A percentile compares a stretch with the other conserved stretches of the same genome.
Evolutionary conservation across 2,329 filamentous ascomycete species (phyloP).

Genomic region (Purpureocillium lavendulum): DNA sequence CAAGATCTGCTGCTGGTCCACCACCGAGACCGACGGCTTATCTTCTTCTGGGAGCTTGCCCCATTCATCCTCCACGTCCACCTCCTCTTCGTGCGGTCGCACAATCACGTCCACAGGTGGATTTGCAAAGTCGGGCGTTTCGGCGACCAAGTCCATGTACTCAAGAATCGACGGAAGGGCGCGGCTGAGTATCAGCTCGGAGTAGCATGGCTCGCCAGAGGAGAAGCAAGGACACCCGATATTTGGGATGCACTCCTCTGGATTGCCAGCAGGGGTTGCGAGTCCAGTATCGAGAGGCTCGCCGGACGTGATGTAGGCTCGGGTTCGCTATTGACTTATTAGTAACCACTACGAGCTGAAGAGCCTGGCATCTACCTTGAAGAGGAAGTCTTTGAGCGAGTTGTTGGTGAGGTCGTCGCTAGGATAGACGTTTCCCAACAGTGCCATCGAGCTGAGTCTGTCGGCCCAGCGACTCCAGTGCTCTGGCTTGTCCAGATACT

Average conservation of each 20-base stretch:
- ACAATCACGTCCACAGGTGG: constrained; percentile 23
- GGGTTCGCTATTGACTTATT: constrained; percentile 38
- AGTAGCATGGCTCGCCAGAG: constrained; percentile 50
- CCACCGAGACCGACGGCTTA: constrained; percentile 16
- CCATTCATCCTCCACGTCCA: constrained; percentile 19
- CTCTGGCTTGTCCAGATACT: constrained; percentile 48
- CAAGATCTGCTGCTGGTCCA: constrained; percentile 13
- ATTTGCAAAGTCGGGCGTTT: constrained; percentile 28
- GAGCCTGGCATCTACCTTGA: too few species aligned
- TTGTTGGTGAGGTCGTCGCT: constrained; percentile 29
- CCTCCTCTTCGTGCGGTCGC: constrained; percentile 9
- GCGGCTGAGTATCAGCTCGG: constrained; percentile 54
- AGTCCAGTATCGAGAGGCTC: constrained; percentile 45
- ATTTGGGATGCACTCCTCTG: constrained; percentile 27
- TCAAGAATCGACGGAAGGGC: constrained; percentile 45
- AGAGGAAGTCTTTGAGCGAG: constrained; percentile 40
- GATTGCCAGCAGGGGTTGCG: constrained; percentile 41
- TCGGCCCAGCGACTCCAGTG: constrained; percentile 38
- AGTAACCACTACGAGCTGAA: too few species aligned
- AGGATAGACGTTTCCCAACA: constrained; percentile 39
- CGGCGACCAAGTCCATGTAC: constrained; percentile 53
- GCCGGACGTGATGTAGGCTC: constrained; percentile 50
- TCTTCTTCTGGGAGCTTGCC: constrained; percentile 17
- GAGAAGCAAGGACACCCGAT: constrained; percentile 62
- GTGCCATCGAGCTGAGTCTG: constrained; percentile 38